Evolutionary conservation across 192 early-diverging fungal species (phyloP).

Genomic region (Linnemannia exigua): DNA sequence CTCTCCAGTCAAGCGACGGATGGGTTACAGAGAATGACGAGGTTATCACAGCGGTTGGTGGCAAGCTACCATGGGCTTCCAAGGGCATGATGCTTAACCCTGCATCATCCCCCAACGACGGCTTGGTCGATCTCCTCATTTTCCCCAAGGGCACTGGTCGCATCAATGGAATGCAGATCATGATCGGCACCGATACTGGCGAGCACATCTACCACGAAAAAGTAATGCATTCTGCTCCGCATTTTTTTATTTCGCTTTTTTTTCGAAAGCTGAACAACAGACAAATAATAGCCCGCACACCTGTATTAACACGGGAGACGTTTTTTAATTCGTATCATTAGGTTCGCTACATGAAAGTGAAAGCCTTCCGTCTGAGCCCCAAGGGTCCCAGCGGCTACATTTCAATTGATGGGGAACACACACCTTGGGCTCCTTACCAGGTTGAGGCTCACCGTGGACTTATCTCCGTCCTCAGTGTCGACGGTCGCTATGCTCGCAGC

Average conservation of each 20-base stretch:
- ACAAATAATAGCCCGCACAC: too few relatives aligned
- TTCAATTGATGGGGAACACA: slow-evolving; percentile 71
- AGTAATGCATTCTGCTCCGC: slow-evolving; percentile 42
- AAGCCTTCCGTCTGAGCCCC: slow-evolving; percentile 68
- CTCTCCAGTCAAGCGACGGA: slow-evolving; percentile 45
- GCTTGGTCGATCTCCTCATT: slow-evolving; percentile 63
- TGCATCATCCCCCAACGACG: slow-evolving; percentile 67
- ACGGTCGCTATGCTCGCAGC: slow-evolving; percentile 57
- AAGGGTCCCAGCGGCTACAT: slow-evolving; percentile 55
- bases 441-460: slow-evolving; percentile 68
- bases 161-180: slow-evolving; percentile 43
- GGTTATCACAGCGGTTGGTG: slow-evolving; percentile 57
- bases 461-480: slow-evolving; percentile 59
- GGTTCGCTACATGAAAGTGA: slow-evolving; percentile 72
- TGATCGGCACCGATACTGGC: slow-evolving; percentile 62
- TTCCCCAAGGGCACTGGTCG: slow-evolving; percentile 47
- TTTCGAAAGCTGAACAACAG: neutral
- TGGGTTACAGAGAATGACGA: slow-evolving; percentile 64
- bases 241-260: neutral
- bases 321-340: slow-evolving; percentile 13
- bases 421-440: slow-evolving; percentile 66
- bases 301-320: neutral
- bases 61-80: slow-evolving; percentile 65
- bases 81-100: slow-evolving; percentile 63
- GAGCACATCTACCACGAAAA: slow-evolving; percentile 60